Evolutionary conservation across 495 filamentous ascomycete species (phyloP), one percentile per base, ranked within the genome.

Genomic region (Hyaloscypha variabilis): DNA sequence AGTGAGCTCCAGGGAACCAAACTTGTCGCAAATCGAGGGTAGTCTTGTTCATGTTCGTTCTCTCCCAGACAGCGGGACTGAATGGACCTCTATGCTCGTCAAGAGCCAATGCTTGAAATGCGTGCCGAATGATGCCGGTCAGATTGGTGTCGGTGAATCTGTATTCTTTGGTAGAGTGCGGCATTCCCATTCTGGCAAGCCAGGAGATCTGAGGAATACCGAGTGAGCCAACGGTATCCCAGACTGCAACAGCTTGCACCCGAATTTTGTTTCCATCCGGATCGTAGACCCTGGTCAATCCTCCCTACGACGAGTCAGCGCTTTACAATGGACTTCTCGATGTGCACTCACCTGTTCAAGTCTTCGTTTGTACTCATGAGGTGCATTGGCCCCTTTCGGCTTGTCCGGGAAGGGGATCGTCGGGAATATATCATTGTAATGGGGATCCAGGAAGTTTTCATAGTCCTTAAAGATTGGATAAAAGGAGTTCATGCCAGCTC

Each of bases 41-140:
- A 24, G 30, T 53, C 24, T 66, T 59, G 6, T 62, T 25, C 56
- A 63, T 63, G 60, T 86, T 76, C 50, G 78, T 85, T 23, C 66
- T 71, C 36, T 77, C 73, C 89, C 87, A 92, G 0, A 92, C 70
- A 13, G 88, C 82, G 4, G 90, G 89, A 17, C 80, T 78, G 65
- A 91, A 93, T 0, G 87, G 82, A 11, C 76, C 73, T 21, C 90
- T 83, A 52, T 81, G 78, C 73, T 93, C 90, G 67, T 93, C 89
- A 0, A 93, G 76, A 0, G 89, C 89, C n/a, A 93, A 79, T 0
- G 89, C 90, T 66, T 93, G 90, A 67, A 92, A 91, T 17, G 87
- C 90, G 71, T 91, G 83, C 64, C 88, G 83, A 21, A 91, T 83
- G 8, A n/a, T 64, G 8, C 60, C 55, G 8, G 49, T 62, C 17